These are phyloP conservation scores for Ophiostoma australiae DNA, from an alignment of 2,329 filamentous ascomycete genomes.

Conservation along the genomic window DNA sequence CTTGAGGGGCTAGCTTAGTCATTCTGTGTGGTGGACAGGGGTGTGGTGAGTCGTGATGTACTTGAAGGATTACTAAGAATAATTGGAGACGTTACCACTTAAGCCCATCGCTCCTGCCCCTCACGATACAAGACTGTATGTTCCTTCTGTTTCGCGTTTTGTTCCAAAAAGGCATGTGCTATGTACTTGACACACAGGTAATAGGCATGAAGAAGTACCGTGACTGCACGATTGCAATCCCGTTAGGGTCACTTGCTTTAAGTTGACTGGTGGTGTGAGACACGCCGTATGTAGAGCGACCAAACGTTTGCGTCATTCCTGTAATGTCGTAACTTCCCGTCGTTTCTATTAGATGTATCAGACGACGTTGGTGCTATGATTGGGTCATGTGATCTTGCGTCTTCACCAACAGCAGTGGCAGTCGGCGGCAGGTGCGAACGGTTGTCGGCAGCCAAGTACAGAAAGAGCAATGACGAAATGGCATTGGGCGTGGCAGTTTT, in stretches of 20 bases:
- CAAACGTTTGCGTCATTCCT: constrained; percentile 18
- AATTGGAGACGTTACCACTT: neutral
- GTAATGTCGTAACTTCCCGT: neutral
- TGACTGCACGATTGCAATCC: neutral
- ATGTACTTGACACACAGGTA: neutral
- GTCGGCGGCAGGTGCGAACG: constrained; percentile 20
- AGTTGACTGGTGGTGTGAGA: neutral
- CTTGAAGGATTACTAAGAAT: neutral
- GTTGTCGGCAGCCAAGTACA: constrained; percentile 13
- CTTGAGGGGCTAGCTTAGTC: neutral
- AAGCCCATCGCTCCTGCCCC: neutral
- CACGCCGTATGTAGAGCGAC: neutral
- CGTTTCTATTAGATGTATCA: neutral
- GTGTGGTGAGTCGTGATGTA: neutral
- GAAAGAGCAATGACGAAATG: constrained; percentile 21
- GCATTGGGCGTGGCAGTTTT: neutral
- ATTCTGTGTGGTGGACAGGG: neutral
- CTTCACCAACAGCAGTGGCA: constrained; percentile 9
- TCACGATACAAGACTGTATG: neutral
- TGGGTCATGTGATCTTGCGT: constrained; percentile 21
- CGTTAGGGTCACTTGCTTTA: neutral
- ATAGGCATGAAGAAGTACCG: neutral
- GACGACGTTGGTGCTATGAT: neutral
- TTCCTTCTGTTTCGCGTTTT: neutral
- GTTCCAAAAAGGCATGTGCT: neutral